These are phyloP conservation scores for Xylaria cubensis DNA, from an alignment of 495 filamentous ascomycete species.

Conservation along the genomic window DNA sequence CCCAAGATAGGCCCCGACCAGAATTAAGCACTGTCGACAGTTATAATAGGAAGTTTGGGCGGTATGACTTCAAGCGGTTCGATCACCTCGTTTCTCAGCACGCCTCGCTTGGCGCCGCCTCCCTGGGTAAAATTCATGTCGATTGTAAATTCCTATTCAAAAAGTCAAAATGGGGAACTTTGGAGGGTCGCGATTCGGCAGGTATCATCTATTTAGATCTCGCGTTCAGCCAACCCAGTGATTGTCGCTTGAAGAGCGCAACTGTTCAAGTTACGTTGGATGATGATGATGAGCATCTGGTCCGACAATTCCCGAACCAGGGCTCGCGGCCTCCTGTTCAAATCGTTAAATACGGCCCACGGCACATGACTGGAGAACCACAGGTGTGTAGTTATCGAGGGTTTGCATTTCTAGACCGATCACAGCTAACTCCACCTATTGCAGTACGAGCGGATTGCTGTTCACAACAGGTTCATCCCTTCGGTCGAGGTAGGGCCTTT, in stretches of 20 bases:
- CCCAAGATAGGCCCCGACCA: conserved; percentile 17
- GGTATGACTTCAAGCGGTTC: conserved; percentile 33
- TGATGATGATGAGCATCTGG: conserved; percentile 33
- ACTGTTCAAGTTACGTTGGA: conserved; percentile 41
- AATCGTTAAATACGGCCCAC: conserved; percentile 29
- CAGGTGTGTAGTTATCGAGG: background rate
- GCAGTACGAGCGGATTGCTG: conserved; percentile 19
- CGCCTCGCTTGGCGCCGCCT: conserved; percentile 29
- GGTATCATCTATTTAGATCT: conserved; percentile 47
- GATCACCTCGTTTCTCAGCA: conserved; percentile 24
- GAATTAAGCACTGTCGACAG: conserved; percentile 23
- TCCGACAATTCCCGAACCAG: background rate
- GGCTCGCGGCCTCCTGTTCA: conserved; percentile 28
- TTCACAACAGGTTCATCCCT: conserved; percentile 16
- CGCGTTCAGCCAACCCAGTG: conserved; percentile 37
- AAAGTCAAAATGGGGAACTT: conserved; percentile 44
- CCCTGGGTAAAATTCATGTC: conserved; percentile 32
- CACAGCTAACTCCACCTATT: background rate
- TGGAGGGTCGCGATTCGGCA: conserved; percentile 33
- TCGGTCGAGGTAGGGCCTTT: conserved; percentile 21
- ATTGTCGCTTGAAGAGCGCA: conserved; percentile 40
- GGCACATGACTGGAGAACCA: conserved; percentile 21
- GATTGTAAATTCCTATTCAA: conserved; percentile 44
- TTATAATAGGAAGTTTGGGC: conserved; percentile 33
- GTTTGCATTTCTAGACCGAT: background rate